Evolutionary conservation across 768 basidiomycete species (phyloP), one percentile per base, ranked within the genome.

Genomic region (Trametes cingulata): DNA sequence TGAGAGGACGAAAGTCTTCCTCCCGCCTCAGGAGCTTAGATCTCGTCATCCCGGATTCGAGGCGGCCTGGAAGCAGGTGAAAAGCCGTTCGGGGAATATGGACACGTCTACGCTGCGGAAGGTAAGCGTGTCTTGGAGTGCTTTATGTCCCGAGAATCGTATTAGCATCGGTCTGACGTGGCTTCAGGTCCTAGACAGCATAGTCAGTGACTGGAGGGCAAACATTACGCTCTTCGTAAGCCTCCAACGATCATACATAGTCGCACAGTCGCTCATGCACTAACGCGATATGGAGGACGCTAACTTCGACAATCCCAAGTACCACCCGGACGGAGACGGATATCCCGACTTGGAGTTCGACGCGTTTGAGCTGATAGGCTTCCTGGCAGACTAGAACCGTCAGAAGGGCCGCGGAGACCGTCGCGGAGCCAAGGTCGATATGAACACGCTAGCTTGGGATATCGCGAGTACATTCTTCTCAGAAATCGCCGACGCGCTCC

Each of bases 21-120:
- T 74, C 10, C 71, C 72, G 9, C 70, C 70, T n/a, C 40, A 57
- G 13, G 66, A 68, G 20, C 46, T 74, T 17, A 57, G 65, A 60
- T 43, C 45, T 12, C 62, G 63, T 19, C 70, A 72, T 55, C 64
- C 68, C 6, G 69, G 67, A 9, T 69, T 72, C 40, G 64, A 63
- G 6, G 39, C 57, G 24, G 67, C 61, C 39, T 61, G 63, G 39
- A 58, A 10, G 20, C 5, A 24, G 29, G 20, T 41, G 9, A 20
- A 14, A 45, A 29, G 15, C 3, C 29, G 29, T 10, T 24, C 27
- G 13, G 37, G 20, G 10, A 20, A 13, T 4, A 20, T 35, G 17
- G 48, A 25, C 25, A 19, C 15, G 20, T 42, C 15, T 17, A 19
- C 40, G 8, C 14, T 14, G 17, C 50, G 43, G 36, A 59, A 59